A percentile compares a stretch with the other conserved stretches of the same genome.
These are phyloP conservation scores for Arachis hypogaea DNA, from an alignment of 306 rosid genomes.

Conservation along the genomic window DNA sequence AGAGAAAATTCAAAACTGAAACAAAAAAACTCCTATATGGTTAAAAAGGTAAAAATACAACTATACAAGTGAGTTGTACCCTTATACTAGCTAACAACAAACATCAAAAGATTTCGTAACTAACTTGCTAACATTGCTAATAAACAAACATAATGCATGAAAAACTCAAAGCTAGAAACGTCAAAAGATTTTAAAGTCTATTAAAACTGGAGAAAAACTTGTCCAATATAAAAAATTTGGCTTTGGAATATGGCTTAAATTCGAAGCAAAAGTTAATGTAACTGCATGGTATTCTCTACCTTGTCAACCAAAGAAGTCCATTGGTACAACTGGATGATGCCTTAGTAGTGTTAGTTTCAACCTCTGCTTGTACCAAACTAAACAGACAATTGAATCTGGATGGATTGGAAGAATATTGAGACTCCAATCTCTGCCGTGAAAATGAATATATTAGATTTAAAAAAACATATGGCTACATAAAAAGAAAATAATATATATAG, in stretches of 20 bases:
- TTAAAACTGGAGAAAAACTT: not conserved
- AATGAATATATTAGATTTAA: constrained; percentile 32
- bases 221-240: not conserved
- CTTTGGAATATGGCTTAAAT: constrained; percentile 20
- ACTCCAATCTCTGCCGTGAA: constrained; percentile 78
- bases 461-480: not conserved
- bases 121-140: too few species aligned
- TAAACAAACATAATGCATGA: not conserved
- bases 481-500: too few species aligned
- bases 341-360: constrained; percentile 81
- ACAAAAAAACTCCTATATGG: too few species aligned
- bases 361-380: constrained; percentile 77
- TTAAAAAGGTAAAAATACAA: too few species aligned
- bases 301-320: constrained; percentile 99
- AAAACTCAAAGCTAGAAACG: not conserved
- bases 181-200: not conserved
- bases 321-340: constrained; percentile 92
- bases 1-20: too few species aligned
- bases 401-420: constrained; percentile 63
- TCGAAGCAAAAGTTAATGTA: constrained; percentile 10
- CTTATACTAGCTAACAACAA: too few species aligned
- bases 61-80: too few species aligned
- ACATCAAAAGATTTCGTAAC: too few species aligned
- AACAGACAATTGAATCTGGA: constrained; percentile 63
- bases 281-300: constrained; percentile 49